A percentile compares a stretch with the other conserved stretches of the same genome.
Conservation (phyloP, 2,329 filamentous ascomycete species). For the Leptographium flavum region DNA sequence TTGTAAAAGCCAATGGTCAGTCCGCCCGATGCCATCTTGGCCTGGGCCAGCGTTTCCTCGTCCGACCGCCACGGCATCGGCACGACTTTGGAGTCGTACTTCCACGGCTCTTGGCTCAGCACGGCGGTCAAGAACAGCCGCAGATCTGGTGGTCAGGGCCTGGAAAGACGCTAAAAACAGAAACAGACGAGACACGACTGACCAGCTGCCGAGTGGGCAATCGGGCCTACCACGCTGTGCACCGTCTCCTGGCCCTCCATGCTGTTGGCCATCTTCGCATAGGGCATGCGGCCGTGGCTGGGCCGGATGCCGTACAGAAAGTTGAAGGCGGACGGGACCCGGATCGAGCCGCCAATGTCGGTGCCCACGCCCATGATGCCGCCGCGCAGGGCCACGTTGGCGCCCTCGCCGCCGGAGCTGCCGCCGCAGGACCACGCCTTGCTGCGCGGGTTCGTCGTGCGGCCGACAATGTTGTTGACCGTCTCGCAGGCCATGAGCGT, state of each 20-base stretch:
- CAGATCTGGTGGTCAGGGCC: no score
- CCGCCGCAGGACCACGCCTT: slow-evolving; percentile 19
- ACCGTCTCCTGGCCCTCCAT: slow-evolving; percentile 44
- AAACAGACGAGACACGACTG: no score
- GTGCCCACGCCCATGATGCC: slow-evolving; percentile 21
- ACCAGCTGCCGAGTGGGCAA: slow-evolving; percentile 38
- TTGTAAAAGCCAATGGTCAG: background rate
- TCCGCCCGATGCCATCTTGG: background rate
- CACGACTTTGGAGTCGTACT: slow-evolving; percentile 48
- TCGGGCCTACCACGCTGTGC: slow-evolving; percentile 41
- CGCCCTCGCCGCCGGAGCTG: slow-evolving; percentile 23
- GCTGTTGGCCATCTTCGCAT: slow-evolving; percentile 12
- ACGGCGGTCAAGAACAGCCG: slow-evolving; percentile 38
- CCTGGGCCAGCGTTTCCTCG: background rate
- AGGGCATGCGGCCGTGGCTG: slow-evolving; percentile 14
- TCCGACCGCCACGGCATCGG: slow-evolving; percentile 44
- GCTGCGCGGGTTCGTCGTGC: slow-evolving; percentile 21
- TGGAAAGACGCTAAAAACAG: no score
- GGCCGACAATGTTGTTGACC: slow-evolving; percentile 21
- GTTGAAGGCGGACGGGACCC: slow-evolving; percentile 19
- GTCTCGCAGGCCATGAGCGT: slow-evolving; percentile 17
- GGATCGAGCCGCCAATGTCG: slow-evolving; percentile 16
- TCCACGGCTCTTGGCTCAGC: slow-evolving; percentile 47
- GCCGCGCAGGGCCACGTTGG: slow-evolving; percentile 19
- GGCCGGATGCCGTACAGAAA: slow-evolving; percentile 18